Conservation (phyloP, 2,329 filamentous ascomycete genomes). For the Paraphaeosphaeria sporulosa region DNA sequence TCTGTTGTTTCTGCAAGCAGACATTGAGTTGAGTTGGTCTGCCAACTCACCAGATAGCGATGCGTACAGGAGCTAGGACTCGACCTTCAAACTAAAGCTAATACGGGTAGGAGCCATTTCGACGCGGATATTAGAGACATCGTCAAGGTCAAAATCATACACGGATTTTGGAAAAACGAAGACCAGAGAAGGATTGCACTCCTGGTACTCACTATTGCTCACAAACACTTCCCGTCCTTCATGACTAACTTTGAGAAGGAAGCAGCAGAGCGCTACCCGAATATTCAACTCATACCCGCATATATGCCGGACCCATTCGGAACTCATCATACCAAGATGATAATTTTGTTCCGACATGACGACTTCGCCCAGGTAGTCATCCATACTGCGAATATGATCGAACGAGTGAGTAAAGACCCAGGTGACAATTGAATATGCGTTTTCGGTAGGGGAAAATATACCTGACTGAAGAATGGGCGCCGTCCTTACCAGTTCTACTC, state of each 20-base stretch:
- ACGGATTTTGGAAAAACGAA: conserved; percentile 74
- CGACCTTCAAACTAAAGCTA: conserved; percentile 5
- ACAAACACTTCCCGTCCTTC: background rate
- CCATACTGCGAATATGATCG: conserved; percentile 92
- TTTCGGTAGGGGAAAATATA: no score
- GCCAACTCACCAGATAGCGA: background rate
- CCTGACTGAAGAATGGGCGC: no score
- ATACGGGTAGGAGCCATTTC: conserved; percentile 53
- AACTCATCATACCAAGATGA: conserved; percentile 86
- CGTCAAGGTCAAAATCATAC: conserved; percentile 66
- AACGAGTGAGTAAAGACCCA: conserved; percentile 48
- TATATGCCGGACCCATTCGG: conserved; percentile 86
- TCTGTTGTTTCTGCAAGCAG: background rate
- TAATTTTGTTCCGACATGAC: conserved; percentile 81
- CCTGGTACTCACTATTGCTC: conserved; percentile 56
- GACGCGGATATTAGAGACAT: conserved; percentile 62
- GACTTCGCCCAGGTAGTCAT: conserved; percentile 80
- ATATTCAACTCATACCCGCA: conserved; percentile 75
- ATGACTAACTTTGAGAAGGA: conserved; percentile 55
- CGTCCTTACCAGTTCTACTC: no score
- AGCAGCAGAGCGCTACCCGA: conserved; percentile 67
- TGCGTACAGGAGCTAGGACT: background rate
- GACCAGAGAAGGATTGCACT: conserved; percentile 65
- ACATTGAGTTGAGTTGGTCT: background rate
- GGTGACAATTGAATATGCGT: no score